Base-by-base conservation (phyloP, 1,139 yeast species). In the Lodderomyces theae region DNA sequence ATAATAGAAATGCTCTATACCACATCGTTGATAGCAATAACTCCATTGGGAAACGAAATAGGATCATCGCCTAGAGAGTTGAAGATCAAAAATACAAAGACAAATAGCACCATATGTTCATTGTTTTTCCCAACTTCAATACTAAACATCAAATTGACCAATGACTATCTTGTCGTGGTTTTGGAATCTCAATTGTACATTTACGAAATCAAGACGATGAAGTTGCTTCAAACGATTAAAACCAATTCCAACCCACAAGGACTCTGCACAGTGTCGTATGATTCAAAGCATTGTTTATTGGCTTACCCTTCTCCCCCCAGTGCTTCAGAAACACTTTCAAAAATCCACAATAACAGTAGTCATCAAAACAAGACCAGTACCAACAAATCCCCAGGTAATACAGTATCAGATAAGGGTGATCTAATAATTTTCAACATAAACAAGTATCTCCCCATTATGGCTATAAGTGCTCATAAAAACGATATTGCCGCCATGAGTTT, bases 381-480 rank as follows among this genome's bases (percentile, higher is more conserved):
- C 12, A 62, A 59, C 5, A 71, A 66, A 48, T 69, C 64, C 42
- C 72, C 70, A 43, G 66, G 73, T 44, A 69, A 64, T 45, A 58
- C 70, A 4, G 75, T 76, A 3, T 69, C 75, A 44, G 56, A 82
- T 35, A 79, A 85, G 17, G 98, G 98, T 0, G 98, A 92, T 58
- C 95, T 90, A 16, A 84, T 89, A 5, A 75, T 92, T 11, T 90
- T 88, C 59, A 88, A 92, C 56, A 77, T 90, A 29, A 68, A 76
- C 37, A 72, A 86, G 0, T 60, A 90, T 43, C 95, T 88, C 53
- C 97, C 97, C 0, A 66, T 86, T 16, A 83, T 88, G 45, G 96
- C 90, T 2, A 82, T 92, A 30, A 96, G 88, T 54, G 98, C 98
- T 0, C 98, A 92, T 60, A 87, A 88, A 54, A 82, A 95, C 1